Evolutionary conservation across 2,329 filamentous ascomycete genomes (phyloP), one percentile per base, ranked within the genome.

Genomic region (Aspergillus oerlinghausenensis): DNA sequence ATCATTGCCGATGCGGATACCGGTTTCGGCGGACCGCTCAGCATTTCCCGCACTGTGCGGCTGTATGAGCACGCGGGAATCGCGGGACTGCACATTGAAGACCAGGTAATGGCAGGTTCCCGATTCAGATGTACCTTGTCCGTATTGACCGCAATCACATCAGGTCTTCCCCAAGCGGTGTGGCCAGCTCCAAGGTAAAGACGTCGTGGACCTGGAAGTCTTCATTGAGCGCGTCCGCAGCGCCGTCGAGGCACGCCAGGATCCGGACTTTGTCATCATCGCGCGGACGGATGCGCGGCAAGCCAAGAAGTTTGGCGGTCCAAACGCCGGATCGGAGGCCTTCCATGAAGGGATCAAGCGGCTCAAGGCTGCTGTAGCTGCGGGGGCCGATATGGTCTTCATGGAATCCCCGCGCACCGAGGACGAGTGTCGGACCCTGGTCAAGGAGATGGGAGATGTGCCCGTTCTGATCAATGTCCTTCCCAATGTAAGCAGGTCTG

Each of bases 261-360:
- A 83, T 88, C 63, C 74, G 80, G 84, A 87, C 60, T 84, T 88
- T 40, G 78, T 88, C 28, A 78, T 88, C 55, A 87, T 88, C 55
- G 85, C 84, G 1, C 77, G 85, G 10, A 88, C 85, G 0, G 85
- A 88, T 62, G 82, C 85, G 50, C 50, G 32, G 32, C 32, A 35
- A 14, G 32, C 32, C 11, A 35, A 35, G 32, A 35, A 17, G 32
- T 35, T 35, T 49, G 21, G 52, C 40, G n/a, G 32, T 32, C 28
- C 26, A 43, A 32, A 7, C 1, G 32, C 32, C 4, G 55, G 40
- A 1, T 58, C 54, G 82, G 83, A 9, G 83, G 82, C 62, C 80
- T 82, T 2, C 68, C 86, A 8, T 62, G 63, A 1, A 71, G 84
- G 1, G 69, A 88, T 23, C 73, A 72, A 56, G 75, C 71, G 1